Percentiles rank a stretch among this genome's conserved stretches.
phyloP scores from a whole-genome alignment of 2,329 filamentous ascomycete species.

The Orbilia javanica region DNA sequence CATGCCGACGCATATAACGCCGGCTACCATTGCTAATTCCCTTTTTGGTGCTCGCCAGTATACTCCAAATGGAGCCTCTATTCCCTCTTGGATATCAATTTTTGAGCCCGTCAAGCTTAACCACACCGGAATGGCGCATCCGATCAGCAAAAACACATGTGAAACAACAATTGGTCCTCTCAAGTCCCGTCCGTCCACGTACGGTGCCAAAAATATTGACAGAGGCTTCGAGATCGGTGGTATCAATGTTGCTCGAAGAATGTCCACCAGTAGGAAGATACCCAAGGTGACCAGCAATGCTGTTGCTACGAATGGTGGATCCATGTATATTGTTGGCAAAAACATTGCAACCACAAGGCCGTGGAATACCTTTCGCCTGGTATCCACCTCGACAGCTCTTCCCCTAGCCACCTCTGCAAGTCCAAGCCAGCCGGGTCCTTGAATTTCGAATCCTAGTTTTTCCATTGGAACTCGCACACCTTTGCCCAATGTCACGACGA shows the following conservation, averaged over 20 bases:
- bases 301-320: conserved; percentile 84
- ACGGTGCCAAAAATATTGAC: conserved; percentile 87
- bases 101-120: conserved; percentile 59
- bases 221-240: conserved; percentile 89
- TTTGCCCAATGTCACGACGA: conserved; percentile 43
- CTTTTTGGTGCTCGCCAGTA: conserved; percentile 65
- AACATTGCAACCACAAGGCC: conserved; percentile 99
- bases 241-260: conserved; percentile 89
- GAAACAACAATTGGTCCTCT: conserved; percentile 94
- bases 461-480: conserved; percentile 47
- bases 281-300: conserved; percentile 83
- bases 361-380: conserved; percentile 95
- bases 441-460: conserved; percentile 50
- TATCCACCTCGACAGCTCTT: conserved; percentile 91
- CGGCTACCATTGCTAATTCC: conserved; percentile 90
- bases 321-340: conserved; percentile 84
- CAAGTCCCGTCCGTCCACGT: conserved; percentile 93
- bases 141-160: conserved; percentile 94
- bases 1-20: conserved; percentile 93
- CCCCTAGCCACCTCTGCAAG: conserved; percentile 82
- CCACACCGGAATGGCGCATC: conserved; percentile 95
- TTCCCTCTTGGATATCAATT: neutral
- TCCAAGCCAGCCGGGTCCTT: conserved; percentile 69
- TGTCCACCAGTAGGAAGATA: conserved; percentile 87
- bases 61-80: conserved; percentile 25